Evolutionary conservation across 257 asterid genomes (phyloP).

Genomic region (Penstemon barbatus): DNA sequence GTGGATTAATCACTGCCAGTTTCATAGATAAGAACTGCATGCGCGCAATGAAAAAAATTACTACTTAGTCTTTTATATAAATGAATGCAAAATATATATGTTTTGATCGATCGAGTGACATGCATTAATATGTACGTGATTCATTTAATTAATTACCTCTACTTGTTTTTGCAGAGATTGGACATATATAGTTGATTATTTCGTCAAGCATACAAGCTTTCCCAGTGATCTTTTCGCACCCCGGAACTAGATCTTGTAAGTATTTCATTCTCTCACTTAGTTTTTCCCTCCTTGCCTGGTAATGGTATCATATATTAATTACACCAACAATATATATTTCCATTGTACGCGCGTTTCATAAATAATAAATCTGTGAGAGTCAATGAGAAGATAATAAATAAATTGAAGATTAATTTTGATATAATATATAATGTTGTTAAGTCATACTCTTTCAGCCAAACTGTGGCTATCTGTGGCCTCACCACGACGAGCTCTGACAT

Average conservation of each 20-base stretch:
- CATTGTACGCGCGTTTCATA: too few relatives aligned
- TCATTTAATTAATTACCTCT: slow-evolving; percentile 46
- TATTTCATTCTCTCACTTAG: slow-evolving; percentile 91
- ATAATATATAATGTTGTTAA: too few relatives aligned
- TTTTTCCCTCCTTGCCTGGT: slow-evolving; percentile 87
- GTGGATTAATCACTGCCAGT: slow-evolving; percentile 72
- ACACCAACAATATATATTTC: too few relatives aligned
- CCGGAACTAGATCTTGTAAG: slow-evolving; percentile 88
- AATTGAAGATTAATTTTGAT: too few relatives aligned
- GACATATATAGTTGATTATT: slow-evolving; percentile 86
- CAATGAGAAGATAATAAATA: too few relatives aligned
- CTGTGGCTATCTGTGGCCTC: slow-evolving; percentile 99
- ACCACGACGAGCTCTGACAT: slow-evolving; percentile 94
- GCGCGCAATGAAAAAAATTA: slow-evolving; percentile 7
- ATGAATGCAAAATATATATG: background rate
- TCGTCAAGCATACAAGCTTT: slow-evolving; percentile 97
- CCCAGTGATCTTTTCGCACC: slow-evolving; percentile 87
- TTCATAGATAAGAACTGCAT: slow-evolving; percentile 97
- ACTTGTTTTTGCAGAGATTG: slow-evolving; percentile 97
- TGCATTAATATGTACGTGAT: background rate
- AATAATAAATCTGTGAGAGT: too few relatives aligned
- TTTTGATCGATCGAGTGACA: background rate
- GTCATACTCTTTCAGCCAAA: slow-evolving; percentile 76
- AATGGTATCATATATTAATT: too few relatives aligned
- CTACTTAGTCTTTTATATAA: background rate